Evolutionary conservation across 1,284 basidiomycete species (phyloP), one percentile per base, ranked within the genome.

Genomic region (Chondrostereum purpureum): DNA sequence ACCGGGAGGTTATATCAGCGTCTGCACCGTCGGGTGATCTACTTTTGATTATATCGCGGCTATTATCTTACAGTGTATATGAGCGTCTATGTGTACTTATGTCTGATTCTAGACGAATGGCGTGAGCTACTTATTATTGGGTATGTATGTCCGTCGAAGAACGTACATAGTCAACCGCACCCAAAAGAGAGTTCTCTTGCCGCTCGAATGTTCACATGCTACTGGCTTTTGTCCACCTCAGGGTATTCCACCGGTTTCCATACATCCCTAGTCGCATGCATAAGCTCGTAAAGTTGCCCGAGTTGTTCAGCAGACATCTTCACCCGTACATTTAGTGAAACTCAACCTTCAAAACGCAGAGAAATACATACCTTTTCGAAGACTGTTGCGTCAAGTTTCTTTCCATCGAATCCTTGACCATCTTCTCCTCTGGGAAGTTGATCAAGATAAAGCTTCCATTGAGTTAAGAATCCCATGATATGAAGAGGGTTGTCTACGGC

Each of bases 401-500:
- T 82, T 17, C 89, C 90, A 39, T 59, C 64, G 60, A 85, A 90
- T 37, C 55, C 56, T 50, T 67, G 58, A 2, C 62, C 63, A 34
- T 70, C 67, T 2, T 65, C 59, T 22, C 68, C 70, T 35, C 53
- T 52, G 12, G 82, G 75, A 14, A 93, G 59, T 52, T 79, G 67
- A 56, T 94, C 89, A 44, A 96, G 72, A 62, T 96, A 97, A 48
- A 78, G 60, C 63, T 94, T 95, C 93, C 93, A 96, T 57, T 95
- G 88, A 3, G 84, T 85, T 13, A 96, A 70, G 60, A 97, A 97
- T 1, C 90, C 92, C 60, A 96, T 92, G 52, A 95, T 80, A 61
- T 95, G 82, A 4, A 86, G 72, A 2, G 91, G 88, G 65, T 96
- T 95, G 23, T 83, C 83, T 10, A 83, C 78, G n/a, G 75, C 68